Percentiles rank a stretch among this genome's conserved stretches.
phyloP scores from a whole-genome alignment of 495 filamentous ascomycete genomes.

The Cercophora newfieldiana region DNA sequence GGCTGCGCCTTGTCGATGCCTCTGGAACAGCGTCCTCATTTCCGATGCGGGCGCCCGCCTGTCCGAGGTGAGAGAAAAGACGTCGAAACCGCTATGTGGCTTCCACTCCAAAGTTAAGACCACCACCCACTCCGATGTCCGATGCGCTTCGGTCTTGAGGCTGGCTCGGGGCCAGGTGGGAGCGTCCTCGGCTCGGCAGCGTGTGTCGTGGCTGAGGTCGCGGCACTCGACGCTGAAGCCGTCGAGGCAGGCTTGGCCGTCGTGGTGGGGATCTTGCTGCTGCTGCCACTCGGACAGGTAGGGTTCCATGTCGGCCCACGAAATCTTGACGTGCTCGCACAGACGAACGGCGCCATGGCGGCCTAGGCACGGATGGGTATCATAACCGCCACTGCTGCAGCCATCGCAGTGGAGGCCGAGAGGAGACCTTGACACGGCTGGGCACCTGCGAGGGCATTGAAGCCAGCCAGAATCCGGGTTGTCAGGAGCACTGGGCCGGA shows the following conservation, averaged over 20 bases:
- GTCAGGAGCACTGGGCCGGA: constrained; percentile 7
- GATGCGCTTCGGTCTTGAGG: constrained; percentile 10
- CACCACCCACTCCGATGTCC: constrained; percentile 2
- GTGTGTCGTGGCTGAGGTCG: constrained; percentile 23
- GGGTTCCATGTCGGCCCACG: constrained; percentile 23
- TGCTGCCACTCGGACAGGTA: constrained; percentile 19
- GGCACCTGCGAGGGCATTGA: constrained; percentile 25
- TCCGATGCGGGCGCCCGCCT: constrained; percentile 19
- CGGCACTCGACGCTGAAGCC: constrained; percentile 25
- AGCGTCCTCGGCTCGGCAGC: constrained; percentile 16
- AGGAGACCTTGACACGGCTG: constrained; percentile 7
- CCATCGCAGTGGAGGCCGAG: constrained; percentile 18
- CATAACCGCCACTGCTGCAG: constrained; percentile 11
- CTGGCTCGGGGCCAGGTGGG: constrained; percentile 25
- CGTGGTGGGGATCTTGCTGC: constrained; percentile 2
- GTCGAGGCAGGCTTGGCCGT: constrained; percentile 22
- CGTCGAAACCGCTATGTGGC: constrained; percentile 22
- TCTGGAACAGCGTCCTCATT: constrained; percentile 23
- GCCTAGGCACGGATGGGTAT: constrained; percentile 21
- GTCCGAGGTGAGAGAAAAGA: constrained; percentile 17
- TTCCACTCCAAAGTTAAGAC: constrained; percentile 22
- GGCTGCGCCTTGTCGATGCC: constrained; percentile 23
- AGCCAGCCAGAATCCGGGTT: constrained; percentile 9
- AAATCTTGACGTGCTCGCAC: constrained; percentile 28
- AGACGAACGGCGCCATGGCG: constrained; percentile 23